These are phyloP conservation scores for Monosporascus sp. DNA, from an alignment of 2,329 filamentous ascomycete genomes.

Conservation along the genomic window DNA sequence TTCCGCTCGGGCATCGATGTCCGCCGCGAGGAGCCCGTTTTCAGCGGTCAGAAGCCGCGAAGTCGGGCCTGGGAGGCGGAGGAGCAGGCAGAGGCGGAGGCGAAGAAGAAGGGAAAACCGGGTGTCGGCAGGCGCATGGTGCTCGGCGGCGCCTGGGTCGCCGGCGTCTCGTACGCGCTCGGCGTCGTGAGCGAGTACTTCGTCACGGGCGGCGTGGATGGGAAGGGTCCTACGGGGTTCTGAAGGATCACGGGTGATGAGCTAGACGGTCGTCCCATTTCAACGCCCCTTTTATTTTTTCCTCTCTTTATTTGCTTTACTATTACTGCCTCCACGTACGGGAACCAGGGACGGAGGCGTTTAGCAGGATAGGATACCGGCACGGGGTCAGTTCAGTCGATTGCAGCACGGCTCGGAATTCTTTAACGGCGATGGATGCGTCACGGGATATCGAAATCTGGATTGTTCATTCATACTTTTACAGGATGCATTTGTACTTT, in stretches of 20 bases:
- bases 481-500: too few relatives aligned
- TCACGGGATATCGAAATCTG: too few relatives aligned
- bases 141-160: constrained; percentile 49
- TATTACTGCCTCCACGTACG: too few relatives aligned
- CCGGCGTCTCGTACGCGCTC: constrained; percentile 51
- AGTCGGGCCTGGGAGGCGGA: constrained; percentile 13
- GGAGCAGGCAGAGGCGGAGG: not conserved
- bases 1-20: constrained; percentile 41
- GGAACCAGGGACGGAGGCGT: too few relatives aligned
- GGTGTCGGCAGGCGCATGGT: constrained; percentile 42
- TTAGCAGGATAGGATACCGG: too few relatives aligned
- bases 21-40: constrained; percentile 42
- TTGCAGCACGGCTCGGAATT: too few relatives aligned
- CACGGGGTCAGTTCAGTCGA: too few relatives aligned
- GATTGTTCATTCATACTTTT: too few relatives aligned
- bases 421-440: too few relatives aligned
- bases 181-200: constrained; percentile 56
- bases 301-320: too few relatives aligned
- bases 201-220: constrained; percentile 40
- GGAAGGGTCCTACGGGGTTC: constrained; percentile 31
- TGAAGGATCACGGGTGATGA: constrained; percentile 12
- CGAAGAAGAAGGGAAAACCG: constrained; percentile 30
- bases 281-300: too few relatives aligned
- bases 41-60: constrained; percentile 33
- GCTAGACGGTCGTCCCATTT: too few relatives aligned